Conservation (phyloP, 176 grass and related monocot genomes). For the Aegilops bicornis region DNA sequence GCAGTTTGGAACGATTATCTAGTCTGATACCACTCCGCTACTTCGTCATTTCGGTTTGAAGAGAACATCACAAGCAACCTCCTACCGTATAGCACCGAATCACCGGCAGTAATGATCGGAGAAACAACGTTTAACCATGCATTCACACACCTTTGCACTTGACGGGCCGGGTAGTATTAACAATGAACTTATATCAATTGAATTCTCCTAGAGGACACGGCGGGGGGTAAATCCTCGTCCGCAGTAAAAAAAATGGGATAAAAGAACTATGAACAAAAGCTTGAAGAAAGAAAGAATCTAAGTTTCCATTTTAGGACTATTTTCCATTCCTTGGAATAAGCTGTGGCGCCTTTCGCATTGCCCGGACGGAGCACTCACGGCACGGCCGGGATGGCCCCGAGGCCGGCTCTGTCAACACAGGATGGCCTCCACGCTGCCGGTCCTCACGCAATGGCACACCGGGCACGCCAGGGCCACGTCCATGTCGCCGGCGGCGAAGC, state of each 20-base stretch:
- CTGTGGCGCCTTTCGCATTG: constrained; percentile 1
- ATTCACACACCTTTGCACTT: constrained; percentile 12
- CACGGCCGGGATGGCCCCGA: background rate
- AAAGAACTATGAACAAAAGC: constrained; percentile 36
- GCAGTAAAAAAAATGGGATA: background rate
- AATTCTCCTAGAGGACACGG: constrained; percentile 49
- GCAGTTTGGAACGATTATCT: background rate
- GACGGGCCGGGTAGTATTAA: constrained; percentile 27
- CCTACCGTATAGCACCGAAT: too few species aligned
- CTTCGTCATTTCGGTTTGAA: background rate
- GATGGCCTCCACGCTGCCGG: constrained; percentile 75
- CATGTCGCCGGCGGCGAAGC: constrained; percentile 45
- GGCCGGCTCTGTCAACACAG: constrained; percentile 38
- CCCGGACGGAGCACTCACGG: constrained; percentile 16
- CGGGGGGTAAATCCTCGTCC: constrained; percentile 1
- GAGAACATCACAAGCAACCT: too few species aligned
- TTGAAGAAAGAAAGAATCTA: background rate
- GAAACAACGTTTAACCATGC: background rate
- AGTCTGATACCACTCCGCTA: background rate
- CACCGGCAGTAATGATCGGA: background rate
- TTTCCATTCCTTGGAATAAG: background rate
- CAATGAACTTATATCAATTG: constrained; percentile 64
- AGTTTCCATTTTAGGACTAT: constrained; percentile 2
- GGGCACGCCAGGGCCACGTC: constrained; percentile 58
- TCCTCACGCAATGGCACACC: constrained; percentile 70